These are phyloP conservation scores for Castanospermum australe DNA, from an alignment of 306 rosid genomes.

Conservation along the genomic window DNA sequence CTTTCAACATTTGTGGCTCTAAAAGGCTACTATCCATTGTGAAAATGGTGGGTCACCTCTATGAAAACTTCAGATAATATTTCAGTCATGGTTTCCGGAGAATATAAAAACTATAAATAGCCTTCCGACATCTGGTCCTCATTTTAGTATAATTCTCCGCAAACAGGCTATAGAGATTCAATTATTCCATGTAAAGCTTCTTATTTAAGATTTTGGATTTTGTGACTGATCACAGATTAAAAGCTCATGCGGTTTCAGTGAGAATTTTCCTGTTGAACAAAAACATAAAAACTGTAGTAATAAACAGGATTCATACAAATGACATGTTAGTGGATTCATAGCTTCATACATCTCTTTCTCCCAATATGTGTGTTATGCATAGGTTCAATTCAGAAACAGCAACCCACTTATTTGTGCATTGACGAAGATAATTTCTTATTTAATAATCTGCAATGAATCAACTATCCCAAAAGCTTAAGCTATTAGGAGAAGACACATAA, in stretches of 20 bases:
- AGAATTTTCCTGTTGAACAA: not conserved
- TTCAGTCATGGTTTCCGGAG: not conserved
- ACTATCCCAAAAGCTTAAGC: no score
- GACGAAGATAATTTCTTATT: no score
- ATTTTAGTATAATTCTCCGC: not conserved
- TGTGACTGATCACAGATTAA: not conserved
- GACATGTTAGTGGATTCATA: no score
- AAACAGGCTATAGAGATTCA: no score
- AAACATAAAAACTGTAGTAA: not conserved
- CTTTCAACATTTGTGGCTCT: not conserved
- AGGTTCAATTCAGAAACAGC: no score
- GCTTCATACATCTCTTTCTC: no score
- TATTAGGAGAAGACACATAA: no score
- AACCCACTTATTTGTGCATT: no score
- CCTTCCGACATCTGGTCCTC: not conserved
- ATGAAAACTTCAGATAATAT: not conserved
- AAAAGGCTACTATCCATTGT: not conserved
- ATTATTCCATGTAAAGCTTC: not conserved
- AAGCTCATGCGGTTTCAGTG: not conserved
- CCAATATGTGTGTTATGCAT: no score
- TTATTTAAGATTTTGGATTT: not conserved
- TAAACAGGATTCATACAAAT: no score
- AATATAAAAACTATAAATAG: not conserved
- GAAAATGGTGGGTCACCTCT: no score
- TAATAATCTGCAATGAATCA: no score